Conservation (phyloP, 495 filamentous ascomycete genomes). For the Cryomyces antarcticus region DNA sequence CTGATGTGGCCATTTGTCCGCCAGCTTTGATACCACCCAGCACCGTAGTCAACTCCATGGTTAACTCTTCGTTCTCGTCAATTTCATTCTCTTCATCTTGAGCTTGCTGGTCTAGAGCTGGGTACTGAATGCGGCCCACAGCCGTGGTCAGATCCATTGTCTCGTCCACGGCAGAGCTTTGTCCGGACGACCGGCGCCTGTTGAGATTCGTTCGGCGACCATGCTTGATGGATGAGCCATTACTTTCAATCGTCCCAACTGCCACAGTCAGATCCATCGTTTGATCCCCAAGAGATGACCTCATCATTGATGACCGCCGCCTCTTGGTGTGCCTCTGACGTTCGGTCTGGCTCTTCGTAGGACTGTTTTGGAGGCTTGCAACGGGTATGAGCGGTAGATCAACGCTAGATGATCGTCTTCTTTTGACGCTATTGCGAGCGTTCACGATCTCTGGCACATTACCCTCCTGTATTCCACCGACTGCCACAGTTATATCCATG, state of each 20-base stretch:
- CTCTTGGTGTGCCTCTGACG: slow-evolving; percentile 7
- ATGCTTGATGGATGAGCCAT: neutral
- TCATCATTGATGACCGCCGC: neutral
- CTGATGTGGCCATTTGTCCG: neutral
- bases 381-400: neutral
- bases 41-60: slow-evolving; percentile 64
- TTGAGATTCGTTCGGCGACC: neutral
- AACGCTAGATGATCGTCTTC: slow-evolving; percentile 7
- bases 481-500: slow-evolving; percentile 22
- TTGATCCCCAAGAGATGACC: neutral
- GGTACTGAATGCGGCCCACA: slow-evolving; percentile 48
- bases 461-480: slow-evolving; percentile 16
- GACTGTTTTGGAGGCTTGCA: slow-evolving; percentile 7
- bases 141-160: slow-evolving; percentile 55
- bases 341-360: slow-evolving; percentile 6
- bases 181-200: neutral
- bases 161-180: slow-evolving; percentile 13
- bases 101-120: slow-evolving; percentile 9
- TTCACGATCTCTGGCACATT: neutral
- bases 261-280: slow-evolving; percentile 67
- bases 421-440: slow-evolving; percentile 10
- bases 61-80: slow-evolving; percentile 40
- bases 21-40: slow-evolving; percentile 36
- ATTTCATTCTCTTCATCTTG: slow-evolving; percentile 27
- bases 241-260: slow-evolving; percentile 37